A percentile compares a stretch with the other conserved stretches of the same genome.
Evolutionary conservation across 1,284 basidiomycete species (phyloP).

Genomic region (Malassezia cuniculi): DNA sequence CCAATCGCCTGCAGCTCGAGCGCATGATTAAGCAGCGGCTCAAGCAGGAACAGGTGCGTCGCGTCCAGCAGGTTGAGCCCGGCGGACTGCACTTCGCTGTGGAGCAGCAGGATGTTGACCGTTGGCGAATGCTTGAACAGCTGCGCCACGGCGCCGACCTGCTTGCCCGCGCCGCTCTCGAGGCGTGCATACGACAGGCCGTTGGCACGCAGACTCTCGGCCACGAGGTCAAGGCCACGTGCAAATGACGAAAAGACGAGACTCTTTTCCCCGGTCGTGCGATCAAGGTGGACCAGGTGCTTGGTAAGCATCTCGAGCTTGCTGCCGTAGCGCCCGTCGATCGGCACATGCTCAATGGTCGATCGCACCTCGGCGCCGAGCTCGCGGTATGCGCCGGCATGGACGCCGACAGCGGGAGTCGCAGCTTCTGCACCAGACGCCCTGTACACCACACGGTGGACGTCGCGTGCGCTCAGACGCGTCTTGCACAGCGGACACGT

Average conservation of each 20-base stretch:
- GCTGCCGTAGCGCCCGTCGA: conserved; percentile 28
- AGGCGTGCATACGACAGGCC: conserved; percentile 24
- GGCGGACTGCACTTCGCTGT: conserved; percentile 35
- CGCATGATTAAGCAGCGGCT: conserved; percentile 36
- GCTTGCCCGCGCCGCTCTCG: conserved; percentile 21
- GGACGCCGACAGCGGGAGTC: not conserved
- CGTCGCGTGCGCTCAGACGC: conserved; percentile 22
- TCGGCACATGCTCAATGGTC: conserved; percentile 13
- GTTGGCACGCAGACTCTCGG: conserved; percentile 29
- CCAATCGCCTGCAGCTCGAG: conserved; percentile 38
- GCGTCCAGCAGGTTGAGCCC: conserved; percentile 36
- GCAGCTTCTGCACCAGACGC: conserved; percentile 1
- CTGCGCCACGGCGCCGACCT: conserved; percentile 15
- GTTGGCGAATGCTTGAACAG: conserved; percentile 20
- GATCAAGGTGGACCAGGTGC: conserved; percentile 24
- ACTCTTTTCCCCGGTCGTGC: conserved; percentile 26
- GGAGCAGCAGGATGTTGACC: conserved; percentile 32
- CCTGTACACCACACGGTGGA: conserved; percentile 34
- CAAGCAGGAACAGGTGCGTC: conserved; percentile 32
- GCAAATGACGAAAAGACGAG: conserved; percentile 37
- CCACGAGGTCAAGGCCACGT: conserved; percentile 35
- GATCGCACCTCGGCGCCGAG: conserved; percentile 15
- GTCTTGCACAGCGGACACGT: conserved; percentile 36
- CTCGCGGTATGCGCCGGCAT: conserved; percentile 15
- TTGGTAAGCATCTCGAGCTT: conserved; percentile 36